Evolutionary conservation across 192 early-diverging fungal genomes (phyloP).

Genomic region (Gigaspora rosea): DNA sequence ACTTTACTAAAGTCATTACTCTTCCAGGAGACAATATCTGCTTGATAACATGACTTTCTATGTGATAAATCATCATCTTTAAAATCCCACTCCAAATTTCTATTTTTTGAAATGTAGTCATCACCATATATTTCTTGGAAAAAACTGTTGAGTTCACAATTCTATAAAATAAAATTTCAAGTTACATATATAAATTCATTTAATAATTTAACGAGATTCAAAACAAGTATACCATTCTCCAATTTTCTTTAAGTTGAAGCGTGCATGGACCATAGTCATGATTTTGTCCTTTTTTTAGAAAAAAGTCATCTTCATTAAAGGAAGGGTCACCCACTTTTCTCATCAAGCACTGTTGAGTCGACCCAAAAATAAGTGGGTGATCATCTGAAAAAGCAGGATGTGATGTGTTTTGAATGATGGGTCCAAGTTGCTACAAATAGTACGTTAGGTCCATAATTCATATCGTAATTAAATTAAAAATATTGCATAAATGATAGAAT

Average conservation of each 20-base stretch:
- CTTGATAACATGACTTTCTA: constrained; percentile 33
- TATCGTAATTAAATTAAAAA: neutral
- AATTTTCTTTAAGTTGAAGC: constrained; percentile 54
- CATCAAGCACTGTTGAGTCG: constrained; percentile 56
- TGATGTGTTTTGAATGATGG: constrained; percentile 47
- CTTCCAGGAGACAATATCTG: constrained; percentile 36
- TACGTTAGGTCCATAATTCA: too few relatives aligned
- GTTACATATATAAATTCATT: neutral
- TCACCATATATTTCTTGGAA: constrained; percentile 53
- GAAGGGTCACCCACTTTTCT: constrained; percentile 30
- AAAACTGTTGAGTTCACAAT: constrained; percentile 47
- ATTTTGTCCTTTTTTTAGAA: constrained; percentile 34
- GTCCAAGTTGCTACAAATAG: constrained; percentile 44
- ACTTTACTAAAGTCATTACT: constrained; percentile 42
- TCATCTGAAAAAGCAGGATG: constrained; percentile 37
- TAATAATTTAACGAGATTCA: neutral
- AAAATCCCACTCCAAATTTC: constrained; percentile 6
- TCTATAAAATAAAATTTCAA: constrained; percentile 34
- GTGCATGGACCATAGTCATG: constrained; percentile 53
- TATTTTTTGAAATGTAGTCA: constrained; percentile 34
- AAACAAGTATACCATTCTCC: constrained; percentile 46
- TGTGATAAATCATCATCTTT: neutral
- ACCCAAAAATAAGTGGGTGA: constrained; percentile 46
- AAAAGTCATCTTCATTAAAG: constrained; percentile 33
- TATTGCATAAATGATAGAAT: too few relatives aligned